phyloP scores from a whole-genome alignment of 768 basidiomycete genomes.

The Mycena sanguinolenta region DNA sequence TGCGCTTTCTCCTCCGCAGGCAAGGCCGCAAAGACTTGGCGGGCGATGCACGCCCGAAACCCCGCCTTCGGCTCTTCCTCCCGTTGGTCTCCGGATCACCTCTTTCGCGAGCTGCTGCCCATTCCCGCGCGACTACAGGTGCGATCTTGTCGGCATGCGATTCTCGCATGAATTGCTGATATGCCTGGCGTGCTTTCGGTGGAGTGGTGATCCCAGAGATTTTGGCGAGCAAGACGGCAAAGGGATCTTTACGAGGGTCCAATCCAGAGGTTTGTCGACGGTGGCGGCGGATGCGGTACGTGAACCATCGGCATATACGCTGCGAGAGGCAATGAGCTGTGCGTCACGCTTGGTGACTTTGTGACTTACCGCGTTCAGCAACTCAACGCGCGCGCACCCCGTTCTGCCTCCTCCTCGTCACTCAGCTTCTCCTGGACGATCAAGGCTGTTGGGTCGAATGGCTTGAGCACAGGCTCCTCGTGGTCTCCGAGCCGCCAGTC shows the following conservation, averaged over 20 bases:
- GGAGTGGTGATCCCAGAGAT: conserved; percentile 2
- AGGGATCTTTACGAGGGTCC: background rate
- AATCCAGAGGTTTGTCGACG: background rate
- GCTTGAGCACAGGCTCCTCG: conserved; percentile 14
- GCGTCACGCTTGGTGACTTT: too few relatives aligned
- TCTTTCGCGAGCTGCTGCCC: background rate
- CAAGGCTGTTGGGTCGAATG: background rate
- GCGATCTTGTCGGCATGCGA: too few relatives aligned
- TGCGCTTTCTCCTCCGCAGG: background rate
- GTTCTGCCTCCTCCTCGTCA: background rate
- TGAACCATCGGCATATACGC: background rate
- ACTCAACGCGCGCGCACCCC: background rate
- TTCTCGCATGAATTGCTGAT: conserved; percentile 24
- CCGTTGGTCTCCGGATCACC: background rate
- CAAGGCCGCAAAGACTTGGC: background rate
- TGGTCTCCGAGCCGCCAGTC: conserved; percentile 13
- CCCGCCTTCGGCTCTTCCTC: background rate
- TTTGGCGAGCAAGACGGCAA: background rate
- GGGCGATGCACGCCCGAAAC: background rate
- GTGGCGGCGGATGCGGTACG: background rate
- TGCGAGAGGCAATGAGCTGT: too few relatives aligned
- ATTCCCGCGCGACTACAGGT: background rate
- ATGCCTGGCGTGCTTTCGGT: conserved; percentile 17
- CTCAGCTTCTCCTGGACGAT: background rate
- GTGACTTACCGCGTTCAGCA: background rate